phyloP scores from a whole-genome alignment of 2,329 filamentous ascomycete genomes.

The Monilinia laxa region DNA sequence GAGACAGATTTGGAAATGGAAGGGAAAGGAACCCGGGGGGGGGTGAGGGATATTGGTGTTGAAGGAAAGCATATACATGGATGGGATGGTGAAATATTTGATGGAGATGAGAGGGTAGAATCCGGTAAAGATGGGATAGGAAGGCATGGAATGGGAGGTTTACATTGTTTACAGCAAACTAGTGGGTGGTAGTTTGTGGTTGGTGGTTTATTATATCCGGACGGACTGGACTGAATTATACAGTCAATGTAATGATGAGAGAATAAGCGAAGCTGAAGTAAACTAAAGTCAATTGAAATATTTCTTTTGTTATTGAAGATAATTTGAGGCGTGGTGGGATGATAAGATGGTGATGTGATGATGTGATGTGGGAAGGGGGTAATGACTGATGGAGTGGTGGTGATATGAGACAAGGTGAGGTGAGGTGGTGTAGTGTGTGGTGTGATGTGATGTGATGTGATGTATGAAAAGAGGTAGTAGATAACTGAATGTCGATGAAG shows the following conservation, averaged over 20 bases:
- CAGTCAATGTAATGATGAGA: slow-evolving; percentile 20
- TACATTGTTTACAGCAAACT: slow-evolving; percentile 7
- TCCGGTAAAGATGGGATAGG: not conserved
- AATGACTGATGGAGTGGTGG: not conserved
- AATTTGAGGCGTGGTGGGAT: not conserved
- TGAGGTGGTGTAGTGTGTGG: too few relatives aligned
- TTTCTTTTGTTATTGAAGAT: not conserved
- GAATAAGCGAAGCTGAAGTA: slow-evolving; percentile 1
- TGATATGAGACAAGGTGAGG: too few relatives aligned
- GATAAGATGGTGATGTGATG: not conserved
- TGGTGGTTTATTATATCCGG: slow-evolving; percentile 17
- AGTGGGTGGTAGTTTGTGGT: slow-evolving; percentile 1
- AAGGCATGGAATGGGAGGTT: not conserved
- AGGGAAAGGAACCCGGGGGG: not conserved
- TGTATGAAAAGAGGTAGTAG: not conserved
- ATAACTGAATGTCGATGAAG: not conserved
- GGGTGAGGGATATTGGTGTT: not conserved
- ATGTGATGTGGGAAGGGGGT: not conserved
- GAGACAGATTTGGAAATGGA: not conserved
- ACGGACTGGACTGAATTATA: not conserved
- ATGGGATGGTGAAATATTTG: not conserved
- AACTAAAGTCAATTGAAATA: slow-evolving; percentile 4
- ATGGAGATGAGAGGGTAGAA: not conserved
- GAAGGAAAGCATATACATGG: not conserved
- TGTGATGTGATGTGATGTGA: too few relatives aligned